Evolutionary conservation across 768 basidiomycete genomes (phyloP).

Genomic region (Cystofilobasidium bisporidii): DNA sequence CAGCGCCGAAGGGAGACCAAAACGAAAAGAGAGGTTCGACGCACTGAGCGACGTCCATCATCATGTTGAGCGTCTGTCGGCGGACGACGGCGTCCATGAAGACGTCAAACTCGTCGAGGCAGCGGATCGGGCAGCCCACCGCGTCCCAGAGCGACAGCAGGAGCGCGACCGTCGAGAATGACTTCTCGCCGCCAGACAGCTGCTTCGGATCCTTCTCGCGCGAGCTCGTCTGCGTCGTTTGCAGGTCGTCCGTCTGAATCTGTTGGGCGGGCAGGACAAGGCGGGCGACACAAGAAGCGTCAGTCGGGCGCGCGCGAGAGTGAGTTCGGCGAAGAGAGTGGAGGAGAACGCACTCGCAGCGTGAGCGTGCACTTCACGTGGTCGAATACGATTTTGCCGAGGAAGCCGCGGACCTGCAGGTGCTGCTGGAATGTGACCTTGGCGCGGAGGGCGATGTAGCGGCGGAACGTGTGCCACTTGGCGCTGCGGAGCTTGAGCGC

Average conservation of each 20-base stretch:
- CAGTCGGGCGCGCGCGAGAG: slow-evolving; percentile 5
- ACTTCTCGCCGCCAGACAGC: slow-evolving; percentile 89
- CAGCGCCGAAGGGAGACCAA: neutral
- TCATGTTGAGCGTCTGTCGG: slow-evolving; percentile 87
- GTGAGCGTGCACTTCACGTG: slow-evolving; percentile 56
- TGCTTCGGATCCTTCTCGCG: slow-evolving; percentile 57
- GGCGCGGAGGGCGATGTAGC: slow-evolving; percentile 78
- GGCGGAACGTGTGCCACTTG: slow-evolving; percentile 79
- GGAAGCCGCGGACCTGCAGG: slow-evolving; percentile 76
- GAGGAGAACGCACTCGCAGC: slow-evolving; percentile 49
- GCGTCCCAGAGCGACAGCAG: slow-evolving; percentile 93
- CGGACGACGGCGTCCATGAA: slow-evolving; percentile 62
- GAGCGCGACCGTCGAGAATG: slow-evolving; percentile 89
- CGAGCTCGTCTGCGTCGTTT: slow-evolving; percentile 27
- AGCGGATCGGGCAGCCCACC: slow-evolving; percentile 84
- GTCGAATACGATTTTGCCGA: slow-evolving; percentile 75
- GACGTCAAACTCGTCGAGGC: slow-evolving; percentile 97
- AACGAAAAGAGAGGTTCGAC: neutral
- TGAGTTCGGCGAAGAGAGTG: slow-evolving; percentile 14
- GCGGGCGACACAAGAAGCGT: neutral
- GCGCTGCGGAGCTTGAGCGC: slow-evolving; percentile 58
- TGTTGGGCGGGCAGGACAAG: slow-evolving; percentile 31
- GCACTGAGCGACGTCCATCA: slow-evolving; percentile 41
- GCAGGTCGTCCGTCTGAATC: slow-evolving; percentile 77
- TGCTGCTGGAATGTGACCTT: slow-evolving; percentile 59